Evolutionary conservation across 1,284 basidiomycete genomes (phyloP), one percentile per base, ranked within the genome.

Genomic region (Malassezia brasiliensis): DNA sequence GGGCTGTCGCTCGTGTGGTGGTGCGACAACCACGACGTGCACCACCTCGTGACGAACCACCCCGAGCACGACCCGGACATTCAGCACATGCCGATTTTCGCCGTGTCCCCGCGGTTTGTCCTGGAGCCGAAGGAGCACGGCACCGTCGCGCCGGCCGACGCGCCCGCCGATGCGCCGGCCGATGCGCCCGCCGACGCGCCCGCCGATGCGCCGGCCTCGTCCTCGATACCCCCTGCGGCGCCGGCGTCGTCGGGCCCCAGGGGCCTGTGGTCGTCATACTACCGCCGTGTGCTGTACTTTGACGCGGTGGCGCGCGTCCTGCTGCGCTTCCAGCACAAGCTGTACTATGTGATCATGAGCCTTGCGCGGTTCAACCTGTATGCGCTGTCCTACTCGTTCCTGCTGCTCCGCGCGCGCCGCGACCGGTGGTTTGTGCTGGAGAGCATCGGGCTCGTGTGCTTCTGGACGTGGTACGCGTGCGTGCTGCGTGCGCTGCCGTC

Each of bases 281-380:
- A 98, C 80, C 87, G 89, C 67, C 85, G 89, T 50, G 81, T 85
- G 57, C 83, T 98, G 80, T 76, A 78, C 44, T 87, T 93, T 67
- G 89, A 96, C 75, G 78, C 77, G 12, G 80, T 85, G 62, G 79
- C 86, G 8, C 81, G 81, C 28, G 67, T 83, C 62, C 77, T 93
- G 64, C 78, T 96, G 52, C 77, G 83, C 12, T 56, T 88, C 20
- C 93, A 98, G 78, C 91, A 96, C 77, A 85, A 85, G 59, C 79
- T 96, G 38, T 98, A 96, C 78, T 98, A 96, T 77, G 56, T 94
- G 64, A 80, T 98, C 68, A 86, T 98, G 79, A 82, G 82, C 12
- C 84, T 98, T 58, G 93, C 86, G 3, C 85, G 93, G 46, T 94
- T 96, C 80, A 98, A 98, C 76, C 85, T 98, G 44, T 96, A 96